A percentile compares a stretch with the other conserved stretches of the same genome.
Evolutionary conservation across 257 asterid species (phyloP).

Genomic region (Catharanthus roseus): DNA sequence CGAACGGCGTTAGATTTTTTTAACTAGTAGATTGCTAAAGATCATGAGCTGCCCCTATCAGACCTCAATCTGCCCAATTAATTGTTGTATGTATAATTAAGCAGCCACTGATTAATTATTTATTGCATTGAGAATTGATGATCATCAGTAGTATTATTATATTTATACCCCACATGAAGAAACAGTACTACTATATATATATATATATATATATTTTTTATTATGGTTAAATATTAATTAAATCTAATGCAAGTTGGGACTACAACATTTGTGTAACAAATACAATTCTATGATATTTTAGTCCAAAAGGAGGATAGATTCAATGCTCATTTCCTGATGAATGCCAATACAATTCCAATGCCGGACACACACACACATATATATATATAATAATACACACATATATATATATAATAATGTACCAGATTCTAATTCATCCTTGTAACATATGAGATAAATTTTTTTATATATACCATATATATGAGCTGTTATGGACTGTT

Average conservation of each 20-base stretch:
- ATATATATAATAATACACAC: too few relatives aligned
- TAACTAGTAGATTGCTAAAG: too few relatives aligned
- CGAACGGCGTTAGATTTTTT: too few relatives aligned
- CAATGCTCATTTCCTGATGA: neutral
- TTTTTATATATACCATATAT: too few relatives aligned
- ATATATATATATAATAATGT: too few relatives aligned
- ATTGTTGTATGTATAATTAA: too few relatives aligned
- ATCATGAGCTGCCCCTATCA: too few relatives aligned
- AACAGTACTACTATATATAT: neutral
- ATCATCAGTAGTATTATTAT: neutral
- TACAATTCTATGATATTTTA: neutral
- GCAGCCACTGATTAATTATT: neutral
- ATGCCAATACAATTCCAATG: neutral
- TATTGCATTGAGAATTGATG: neutral
- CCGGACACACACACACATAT: neutral
- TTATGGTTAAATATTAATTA: too few relatives aligned
- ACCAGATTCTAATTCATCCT: neutral
- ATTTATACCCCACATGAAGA: conserved; percentile 1
- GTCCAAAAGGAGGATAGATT: neutral
- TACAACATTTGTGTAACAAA: neutral
- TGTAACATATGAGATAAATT: neutral
- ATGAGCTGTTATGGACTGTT: too few relatives aligned
- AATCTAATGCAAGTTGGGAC: conserved; percentile 4
- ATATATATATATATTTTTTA: too few relatives aligned
- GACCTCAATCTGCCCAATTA: too few relatives aligned